Percentiles rank a stretch among this genome's conserved stretches.
phyloP scores from a whole-genome alignment of 805 yeast genomes.

The Kodamaea nitidulidarum region DNA sequence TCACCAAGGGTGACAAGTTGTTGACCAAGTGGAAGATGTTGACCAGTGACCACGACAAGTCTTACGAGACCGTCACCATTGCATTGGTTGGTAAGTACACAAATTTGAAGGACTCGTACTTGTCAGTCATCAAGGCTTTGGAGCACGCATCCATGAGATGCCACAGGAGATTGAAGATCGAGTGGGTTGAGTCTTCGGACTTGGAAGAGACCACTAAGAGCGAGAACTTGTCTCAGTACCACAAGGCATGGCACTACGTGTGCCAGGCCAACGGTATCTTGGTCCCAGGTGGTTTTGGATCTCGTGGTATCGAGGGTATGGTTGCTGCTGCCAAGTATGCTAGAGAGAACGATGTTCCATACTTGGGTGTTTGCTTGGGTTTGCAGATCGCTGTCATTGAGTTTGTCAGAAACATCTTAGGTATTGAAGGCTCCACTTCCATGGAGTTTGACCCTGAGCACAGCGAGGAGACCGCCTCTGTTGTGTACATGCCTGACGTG shows the following conservation, averaged over 20 bases:
- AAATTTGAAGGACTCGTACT: constrained; percentile 88
- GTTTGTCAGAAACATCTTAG: constrained; percentile 76
- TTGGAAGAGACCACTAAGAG: constrained; percentile 71
- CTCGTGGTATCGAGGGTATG: constrained; percentile 98
- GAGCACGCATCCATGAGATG: constrained; percentile 95
- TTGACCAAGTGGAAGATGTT: constrained; percentile 75
- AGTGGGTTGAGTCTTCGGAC: constrained; percentile 94
- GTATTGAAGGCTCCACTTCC: constrained; percentile 65
- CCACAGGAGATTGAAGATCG: constrained; percentile 75
- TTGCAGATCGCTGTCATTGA: constrained; percentile 96
- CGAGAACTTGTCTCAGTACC: constrained; percentile 69
- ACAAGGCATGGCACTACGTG: constrained; percentile 91
- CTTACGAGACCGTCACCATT: constrained; percentile 83
- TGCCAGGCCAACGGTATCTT: constrained; percentile 94
- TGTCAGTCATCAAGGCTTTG: constrained; percentile 89
- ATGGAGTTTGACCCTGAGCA: constrained; percentile 73
- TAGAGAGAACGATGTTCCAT: constrained; percentile 91
- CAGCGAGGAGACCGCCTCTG: constrained; percentile 63
- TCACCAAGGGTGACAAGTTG: constrained; percentile 61
- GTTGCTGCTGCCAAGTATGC: constrained; percentile 96
- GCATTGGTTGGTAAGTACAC: constrained; percentile 98
- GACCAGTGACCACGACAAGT: constrained; percentile 75
- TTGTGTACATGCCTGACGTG: constrained; percentile 97
- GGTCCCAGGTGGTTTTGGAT: constrained; percentile 98
- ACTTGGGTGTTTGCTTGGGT: constrained; percentile 95